Evolutionary conservation across 352 stramenopile species (phyloP).

Genomic region (Paralagenidium karlingii): DNA sequence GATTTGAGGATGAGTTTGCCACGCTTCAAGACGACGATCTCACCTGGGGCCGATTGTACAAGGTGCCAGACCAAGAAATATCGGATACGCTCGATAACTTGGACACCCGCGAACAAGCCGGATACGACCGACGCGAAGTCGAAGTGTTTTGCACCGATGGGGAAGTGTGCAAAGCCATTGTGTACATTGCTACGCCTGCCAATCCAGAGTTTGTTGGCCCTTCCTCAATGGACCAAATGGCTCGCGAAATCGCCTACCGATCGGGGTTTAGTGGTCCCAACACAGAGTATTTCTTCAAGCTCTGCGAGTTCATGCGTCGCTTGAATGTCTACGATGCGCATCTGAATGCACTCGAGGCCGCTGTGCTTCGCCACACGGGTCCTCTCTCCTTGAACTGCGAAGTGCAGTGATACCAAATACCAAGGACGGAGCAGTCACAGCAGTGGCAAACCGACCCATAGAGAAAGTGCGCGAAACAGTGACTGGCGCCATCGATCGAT

Average conservation of each 20-base stretch:
- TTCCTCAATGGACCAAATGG: constrained; percentile 54
- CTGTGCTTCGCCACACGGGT: constrained; percentile 43
- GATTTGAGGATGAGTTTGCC: constrained; percentile 61
- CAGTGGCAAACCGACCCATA: no score
- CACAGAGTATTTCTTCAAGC: constrained; percentile 74
- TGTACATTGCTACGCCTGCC: constrained; percentile 77
- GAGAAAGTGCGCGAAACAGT: no score
- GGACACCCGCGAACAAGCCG: constrained; percentile 74
- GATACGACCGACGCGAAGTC: constrained; percentile 68
- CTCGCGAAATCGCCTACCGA: constrained; percentile 59
- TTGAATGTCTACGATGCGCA: constrained; percentile 66
- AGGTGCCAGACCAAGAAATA: constrained; percentile 70
- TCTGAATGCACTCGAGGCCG: constrained; percentile 52
- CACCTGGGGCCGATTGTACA: constrained; percentile 81
- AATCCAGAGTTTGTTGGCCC: constrained; percentile 79
- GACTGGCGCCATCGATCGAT: no score
- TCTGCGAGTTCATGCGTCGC: constrained; percentile 68
- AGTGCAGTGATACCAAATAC: constrained; percentile 27
- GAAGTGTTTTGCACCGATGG: constrained; percentile 69
- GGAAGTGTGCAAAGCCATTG: constrained; percentile 41
- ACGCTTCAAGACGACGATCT: constrained; percentile 45
- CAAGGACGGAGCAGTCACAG: constrained; percentile 4
- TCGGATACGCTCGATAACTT: constrained; percentile 60
- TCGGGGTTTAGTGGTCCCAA: constrained; percentile 64
- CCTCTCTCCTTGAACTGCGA: constrained; percentile 20